phyloP scores from a whole-genome alignment of 257 asterid species.

The Henckelia pumila region DNA sequence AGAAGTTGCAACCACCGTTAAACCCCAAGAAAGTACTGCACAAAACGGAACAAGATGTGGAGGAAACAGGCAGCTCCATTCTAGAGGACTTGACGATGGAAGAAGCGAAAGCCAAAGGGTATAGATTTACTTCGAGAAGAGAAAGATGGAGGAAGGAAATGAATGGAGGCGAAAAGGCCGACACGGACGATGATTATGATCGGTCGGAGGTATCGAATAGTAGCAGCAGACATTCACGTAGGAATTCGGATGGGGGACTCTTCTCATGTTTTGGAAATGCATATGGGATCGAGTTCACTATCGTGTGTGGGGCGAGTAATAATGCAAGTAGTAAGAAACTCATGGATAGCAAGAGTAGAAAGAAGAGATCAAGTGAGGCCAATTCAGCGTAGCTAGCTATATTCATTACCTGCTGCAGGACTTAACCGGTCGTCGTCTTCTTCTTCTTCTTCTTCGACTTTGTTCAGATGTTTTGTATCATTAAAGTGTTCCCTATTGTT shows the following conservation, averaged over 20 bases:
- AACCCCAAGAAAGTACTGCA: neutral
- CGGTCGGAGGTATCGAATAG: slow-evolving; percentile 27
- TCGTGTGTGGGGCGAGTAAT: slow-evolving; percentile 56
- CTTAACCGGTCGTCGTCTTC: too few species aligned
- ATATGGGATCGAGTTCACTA: slow-evolving; percentile 61
- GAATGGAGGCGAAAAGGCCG: neutral
- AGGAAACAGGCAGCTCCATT: slow-evolving; percentile 45
- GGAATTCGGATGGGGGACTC: slow-evolving; percentile 41
- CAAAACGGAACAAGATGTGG: slow-evolving; percentile 16
- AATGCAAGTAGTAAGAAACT: slow-evolving; percentile 20
- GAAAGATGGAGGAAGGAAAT: slow-evolving; percentile 35
- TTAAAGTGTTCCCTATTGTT: too few species aligned
- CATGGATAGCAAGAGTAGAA: slow-evolving; percentile 29
- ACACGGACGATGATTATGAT: slow-evolving; percentile 1
- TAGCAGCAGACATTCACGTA: slow-evolving; percentile 25
- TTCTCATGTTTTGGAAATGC: slow-evolving; percentile 61
- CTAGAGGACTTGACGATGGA: slow-evolving; percentile 59
- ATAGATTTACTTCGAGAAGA: slow-evolving; percentile 23
- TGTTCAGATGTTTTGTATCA: too few species aligned
- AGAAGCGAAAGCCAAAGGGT: slow-evolving; percentile 63
- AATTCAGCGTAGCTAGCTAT: slow-evolving; percentile 36
- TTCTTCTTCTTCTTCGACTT: too few species aligned
- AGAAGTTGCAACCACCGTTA: slow-evolving; percentile 25
- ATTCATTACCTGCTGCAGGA: too few species aligned
- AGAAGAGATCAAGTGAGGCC: slow-evolving; percentile 32